Evolutionary conservation across 352 stramenopile genomes (phyloP), one percentile per base, ranked within the genome.

Genomic region (Phytopythium vexans): DNA sequence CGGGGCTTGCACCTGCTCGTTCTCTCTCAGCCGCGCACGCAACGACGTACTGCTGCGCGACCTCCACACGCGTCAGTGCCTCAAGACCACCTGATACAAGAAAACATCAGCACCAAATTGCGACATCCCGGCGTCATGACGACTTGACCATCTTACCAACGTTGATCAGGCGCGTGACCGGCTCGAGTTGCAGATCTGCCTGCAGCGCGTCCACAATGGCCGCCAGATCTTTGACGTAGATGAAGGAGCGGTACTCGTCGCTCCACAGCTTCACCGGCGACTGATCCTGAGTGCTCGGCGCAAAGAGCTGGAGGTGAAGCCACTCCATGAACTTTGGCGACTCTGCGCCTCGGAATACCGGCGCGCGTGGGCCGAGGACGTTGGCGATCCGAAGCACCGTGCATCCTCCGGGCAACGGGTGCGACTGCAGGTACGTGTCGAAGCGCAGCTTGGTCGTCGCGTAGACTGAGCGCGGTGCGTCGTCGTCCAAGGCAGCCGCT

Each of bases 261-360:
- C 54, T 70, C 78, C 78, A 89, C 15, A 89, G 56, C 8, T 62
- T 59, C 11, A 89, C 56, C 0, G 70, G 62, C 8, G 39, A 43
- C 7, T 56, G 35, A 32, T 1, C n/a, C 6, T 15, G 8, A 4
- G 12, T 11, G 6, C 31, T 48, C 0, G 50, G 33, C 0, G 37
- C 34, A 33, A 82, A 70, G 39, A 89, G 66, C 46, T 87, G 59
- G 2, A 47, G 39, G 16, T 78, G 60, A n/a, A 89, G 60, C 78
- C 78, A 89, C 41, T 84, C 44, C 58, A 85, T 77, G 49, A 89
- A 87, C 56, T 89, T 89, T 2, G 71, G 64, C 8, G 69, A 49
- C 21, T 27, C 46, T 6, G 11, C 8, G 10, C 27, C 48, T 48
- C 44, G 61, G 40, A 86, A 77, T 0, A 82, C 40, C 31, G 73